Evolutionary conservation across 78 protist species (phyloP).

Genomic region (Emiliania huxleyi): DNA sequence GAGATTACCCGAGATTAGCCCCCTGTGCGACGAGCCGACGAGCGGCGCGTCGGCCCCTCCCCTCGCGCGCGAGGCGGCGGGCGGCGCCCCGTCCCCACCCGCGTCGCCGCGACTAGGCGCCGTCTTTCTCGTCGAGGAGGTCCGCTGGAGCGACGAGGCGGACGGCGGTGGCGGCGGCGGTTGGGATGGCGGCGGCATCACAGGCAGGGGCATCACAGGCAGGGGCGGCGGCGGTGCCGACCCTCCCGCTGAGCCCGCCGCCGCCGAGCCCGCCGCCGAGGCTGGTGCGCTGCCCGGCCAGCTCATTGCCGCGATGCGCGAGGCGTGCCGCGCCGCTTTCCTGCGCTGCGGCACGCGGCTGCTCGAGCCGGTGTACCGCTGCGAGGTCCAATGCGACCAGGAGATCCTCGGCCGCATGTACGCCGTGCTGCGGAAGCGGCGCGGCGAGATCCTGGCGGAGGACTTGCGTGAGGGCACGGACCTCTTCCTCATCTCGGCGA

Average conservation of each 20-base stretch:
- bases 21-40: too few species aligned
- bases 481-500: conserved; percentile 70
- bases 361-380: conserved; percentile 79
- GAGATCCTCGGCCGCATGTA: conserved; percentile 83
- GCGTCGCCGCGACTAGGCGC: too few species aligned
- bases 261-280: not conserved
- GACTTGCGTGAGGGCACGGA: conserved; percentile 82
- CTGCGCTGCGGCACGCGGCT: conserved; percentile 68
- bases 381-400: conserved; percentile 53
- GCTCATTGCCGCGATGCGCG: conserved; percentile 72
- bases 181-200: too few species aligned
- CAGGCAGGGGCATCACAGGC: not conserved
- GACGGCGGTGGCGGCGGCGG: not conserved
- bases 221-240: not conserved
- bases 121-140: not conserved
- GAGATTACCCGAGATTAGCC: too few species aligned
- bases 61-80: not conserved
- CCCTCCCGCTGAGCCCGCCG: too few species aligned
- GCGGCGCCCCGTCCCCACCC: too few species aligned
- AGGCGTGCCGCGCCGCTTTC: conserved; percentile 77
- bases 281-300: conserved; percentile 65
- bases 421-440: conserved; percentile 72
- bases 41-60: conserved; percentile 55
- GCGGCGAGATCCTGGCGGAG: conserved; percentile 81
- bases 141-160: not conserved